phyloP scores from a whole-genome alignment of 176 grass and related monocot genomes.

The Tuctoria greenei region DNA sequence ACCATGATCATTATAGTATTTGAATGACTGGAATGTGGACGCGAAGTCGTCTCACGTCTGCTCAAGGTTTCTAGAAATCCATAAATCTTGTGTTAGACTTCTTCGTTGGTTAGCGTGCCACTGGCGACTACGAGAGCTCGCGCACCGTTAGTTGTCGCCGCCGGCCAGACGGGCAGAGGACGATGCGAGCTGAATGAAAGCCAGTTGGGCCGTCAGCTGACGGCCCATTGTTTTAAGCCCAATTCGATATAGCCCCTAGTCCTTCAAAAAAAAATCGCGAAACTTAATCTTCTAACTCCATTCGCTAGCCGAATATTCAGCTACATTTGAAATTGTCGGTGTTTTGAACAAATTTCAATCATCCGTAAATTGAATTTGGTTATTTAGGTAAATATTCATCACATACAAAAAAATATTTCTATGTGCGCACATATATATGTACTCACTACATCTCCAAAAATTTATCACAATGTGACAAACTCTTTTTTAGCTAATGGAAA shows the following conservation, averaged over 20 bases:
- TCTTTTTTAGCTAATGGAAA: no score
- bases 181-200: no score
- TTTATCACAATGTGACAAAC: no score
- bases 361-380: not conserved
- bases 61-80: not conserved
- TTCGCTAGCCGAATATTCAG: no score
- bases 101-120: not conserved
- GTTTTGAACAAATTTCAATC: not conserved
- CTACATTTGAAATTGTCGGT: not conserved
- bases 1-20: not conserved
- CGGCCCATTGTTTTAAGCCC: no score
- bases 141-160: no score
- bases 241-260: no score
- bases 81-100: not conserved
- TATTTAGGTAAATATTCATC: not conserved
- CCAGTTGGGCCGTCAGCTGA: no score
- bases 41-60: conserved; percentile 1
- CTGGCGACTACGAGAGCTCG: not conserved
- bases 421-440: not conserved
- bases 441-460: no score
- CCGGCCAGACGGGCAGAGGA: no score
- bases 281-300: no score
- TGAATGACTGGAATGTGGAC: not conserved
- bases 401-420: not conserved
- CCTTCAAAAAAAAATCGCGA: no score